Evolutionary conservation across 371 early-diverging fungal species (phyloP).

Genomic region (Smittium mucronatum): DNA sequence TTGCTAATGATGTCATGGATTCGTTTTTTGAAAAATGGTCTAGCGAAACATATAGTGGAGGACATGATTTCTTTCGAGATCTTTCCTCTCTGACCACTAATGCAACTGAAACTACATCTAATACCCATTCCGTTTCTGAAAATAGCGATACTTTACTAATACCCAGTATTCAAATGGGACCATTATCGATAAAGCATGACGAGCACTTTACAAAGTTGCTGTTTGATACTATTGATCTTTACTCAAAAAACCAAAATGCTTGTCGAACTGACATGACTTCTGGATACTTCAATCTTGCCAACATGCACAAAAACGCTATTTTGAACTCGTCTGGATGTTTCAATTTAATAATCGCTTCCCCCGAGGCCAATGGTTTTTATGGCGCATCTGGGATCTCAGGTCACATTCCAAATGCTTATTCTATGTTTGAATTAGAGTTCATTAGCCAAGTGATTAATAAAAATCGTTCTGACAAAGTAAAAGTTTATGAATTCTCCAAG

Average conservation of each 20-base stretch:
- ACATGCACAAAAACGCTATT: constrained; percentile 46
- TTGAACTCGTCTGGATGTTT: constrained; percentile 43
- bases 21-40: constrained; percentile 37
- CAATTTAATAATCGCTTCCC: constrained; percentile 68
- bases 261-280: constrained; percentile 53
- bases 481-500: constrained; percentile 22
- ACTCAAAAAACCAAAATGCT: constrained; percentile 11
- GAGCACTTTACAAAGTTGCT: constrained; percentile 45
- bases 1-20: constrained; percentile 38
- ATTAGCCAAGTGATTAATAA: constrained; percentile 9
- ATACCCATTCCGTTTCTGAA: not conserved
- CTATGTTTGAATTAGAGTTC: constrained; percentile 43
- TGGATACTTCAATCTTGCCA: constrained; percentile 89
- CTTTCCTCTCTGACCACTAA: constrained; percentile 5
- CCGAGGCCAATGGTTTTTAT: constrained; percentile 91
- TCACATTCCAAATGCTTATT: constrained; percentile 82
- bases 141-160: constrained; percentile 46
- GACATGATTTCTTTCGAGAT: constrained; percentile 12
- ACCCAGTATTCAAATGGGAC: constrained; percentile 83
- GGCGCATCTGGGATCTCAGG: constrained; percentile 71
- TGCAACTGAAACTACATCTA: not conserved
- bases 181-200: constrained; percentile 68
- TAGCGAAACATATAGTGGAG: not conserved
- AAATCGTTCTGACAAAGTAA: not conserved
- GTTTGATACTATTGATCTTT: constrained; percentile 33